These are phyloP conservation scores for Chenopodium formosanum DNA, from an alignment of 148 eudicot genomes.

Conservation along the genomic window DNA sequence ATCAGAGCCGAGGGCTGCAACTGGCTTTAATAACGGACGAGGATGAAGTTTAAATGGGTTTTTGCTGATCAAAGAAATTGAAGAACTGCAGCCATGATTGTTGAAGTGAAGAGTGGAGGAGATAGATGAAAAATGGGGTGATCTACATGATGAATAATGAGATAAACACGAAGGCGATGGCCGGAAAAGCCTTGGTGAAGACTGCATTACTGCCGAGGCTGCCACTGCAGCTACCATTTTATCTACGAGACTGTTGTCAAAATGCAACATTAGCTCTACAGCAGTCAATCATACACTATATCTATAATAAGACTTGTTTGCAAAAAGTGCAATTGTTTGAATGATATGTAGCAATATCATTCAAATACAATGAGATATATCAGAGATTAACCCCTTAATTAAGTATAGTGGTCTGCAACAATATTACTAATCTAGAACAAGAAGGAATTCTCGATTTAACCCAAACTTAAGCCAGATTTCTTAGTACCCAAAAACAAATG, in stretches of 20 bases:
- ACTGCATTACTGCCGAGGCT: constrained; percentile 12
- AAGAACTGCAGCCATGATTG: neutral
- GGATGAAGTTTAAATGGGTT: neutral
- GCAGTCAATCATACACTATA: neutral
- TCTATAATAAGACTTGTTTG: too few species aligned
- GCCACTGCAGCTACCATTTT: constrained; percentile 30
- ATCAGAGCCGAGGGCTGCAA: constrained; percentile 45
- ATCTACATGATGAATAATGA: constrained; percentile 14
- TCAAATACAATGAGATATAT: too few species aligned
- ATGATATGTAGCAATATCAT: too few species aligned
- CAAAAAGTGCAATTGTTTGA: too few species aligned
- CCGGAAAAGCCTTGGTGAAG: constrained; percentile 11
- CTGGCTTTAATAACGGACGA: constrained; percentile 33
- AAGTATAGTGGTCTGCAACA: too few species aligned
- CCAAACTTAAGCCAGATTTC: too few species aligned
- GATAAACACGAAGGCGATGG: constrained; percentile 6
- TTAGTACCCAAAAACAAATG: neutral
- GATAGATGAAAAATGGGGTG: constrained; percentile 12
- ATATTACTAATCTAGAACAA: too few species aligned
- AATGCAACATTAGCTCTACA: neutral
- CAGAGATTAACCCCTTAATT: too few species aligned
- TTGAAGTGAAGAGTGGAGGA: constrained; percentile 17
- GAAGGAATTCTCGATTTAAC: too few species aligned
- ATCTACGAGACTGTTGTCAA: neutral
- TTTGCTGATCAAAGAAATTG: constrained; percentile 4